These are phyloP conservation scores for Metschnikowia rubicola DNA, from an alignment of 805 yeast genomes.

Conservation along the genomic window DNA sequence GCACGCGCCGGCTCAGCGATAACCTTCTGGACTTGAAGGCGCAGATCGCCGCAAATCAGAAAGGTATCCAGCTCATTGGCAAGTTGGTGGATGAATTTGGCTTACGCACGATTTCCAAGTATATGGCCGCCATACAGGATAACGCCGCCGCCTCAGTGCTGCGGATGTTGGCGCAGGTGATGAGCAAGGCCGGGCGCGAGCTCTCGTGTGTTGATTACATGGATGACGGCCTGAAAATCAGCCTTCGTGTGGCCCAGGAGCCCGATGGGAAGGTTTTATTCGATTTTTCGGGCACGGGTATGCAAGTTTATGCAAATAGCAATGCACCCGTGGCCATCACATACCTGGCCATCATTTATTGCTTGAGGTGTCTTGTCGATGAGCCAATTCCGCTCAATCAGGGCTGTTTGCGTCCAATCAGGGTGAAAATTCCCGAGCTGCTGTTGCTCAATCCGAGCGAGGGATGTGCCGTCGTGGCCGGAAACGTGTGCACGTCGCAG, in stretches of 20 bases:
- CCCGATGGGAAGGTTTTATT: conserved; percentile 60
- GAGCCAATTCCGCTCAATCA: conserved; percentile 90
- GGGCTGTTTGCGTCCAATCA: conserved; percentile 82
- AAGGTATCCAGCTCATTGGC: conserved; percentile 13
- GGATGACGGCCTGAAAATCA: conserved; percentile 79
- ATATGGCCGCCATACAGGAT: conserved; percentile 21
- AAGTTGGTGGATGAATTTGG: conserved; percentile 17
- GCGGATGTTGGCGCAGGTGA: conserved; percentile 17
- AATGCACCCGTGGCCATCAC: conserved; percentile 93
- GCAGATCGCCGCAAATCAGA: conserved; percentile 29
- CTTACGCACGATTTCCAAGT: conserved; percentile 15
- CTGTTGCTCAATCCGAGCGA: conserved; percentile 63
- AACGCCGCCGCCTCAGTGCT: conserved; percentile 18
- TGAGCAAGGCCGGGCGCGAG: conserved; percentile 18
- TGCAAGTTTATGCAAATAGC: conserved; percentile 84
- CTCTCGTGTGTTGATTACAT: conserved; percentile 46
- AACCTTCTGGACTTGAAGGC: conserved; percentile 62
- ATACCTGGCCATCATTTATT: conserved; percentile 83
- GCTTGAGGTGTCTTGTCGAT: conserved; percentile 77
- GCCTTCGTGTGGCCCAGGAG: conserved; percentile 48
- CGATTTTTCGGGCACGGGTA: conserved; percentile 83
- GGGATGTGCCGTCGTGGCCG: conserved; percentile 88
- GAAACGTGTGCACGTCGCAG: conserved; percentile 93
- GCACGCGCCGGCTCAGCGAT: conserved; percentile 80
- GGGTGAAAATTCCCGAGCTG: conserved; percentile 43